These are phyloP conservation scores for Aphanoascus verrucosus DNA, from an alignment of 2,329 filamentous ascomycete species.

Conservation along the genomic window DNA sequence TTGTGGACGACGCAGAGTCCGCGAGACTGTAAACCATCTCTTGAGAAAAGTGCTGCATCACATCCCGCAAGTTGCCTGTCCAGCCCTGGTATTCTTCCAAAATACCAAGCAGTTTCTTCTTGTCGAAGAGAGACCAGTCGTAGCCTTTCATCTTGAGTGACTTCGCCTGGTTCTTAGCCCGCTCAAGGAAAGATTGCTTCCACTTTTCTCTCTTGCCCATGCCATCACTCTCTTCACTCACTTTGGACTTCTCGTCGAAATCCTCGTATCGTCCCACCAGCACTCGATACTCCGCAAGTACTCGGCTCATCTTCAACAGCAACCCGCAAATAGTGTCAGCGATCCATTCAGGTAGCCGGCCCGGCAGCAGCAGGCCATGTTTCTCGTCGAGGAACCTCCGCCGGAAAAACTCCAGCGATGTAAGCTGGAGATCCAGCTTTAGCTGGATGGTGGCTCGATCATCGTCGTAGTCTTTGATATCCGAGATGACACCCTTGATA, in stretches of 20 bases:
- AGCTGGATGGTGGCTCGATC: slow-evolving; percentile 20
- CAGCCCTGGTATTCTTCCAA: slow-evolving; percentile 22
- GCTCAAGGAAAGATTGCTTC: slow-evolving; percentile 19
- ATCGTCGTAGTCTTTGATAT: slow-evolving; percentile 22
- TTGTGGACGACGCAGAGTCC: slow-evolving; percentile 1
- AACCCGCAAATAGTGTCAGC: slow-evolving; percentile 18
- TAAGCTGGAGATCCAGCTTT: slow-evolving; percentile 21
- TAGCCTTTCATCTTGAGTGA: slow-evolving; percentile 21
- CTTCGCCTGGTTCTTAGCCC: slow-evolving; percentile 20
- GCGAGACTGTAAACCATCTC: slow-evolving; percentile 17
- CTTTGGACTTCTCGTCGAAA: slow-evolving; percentile 12
- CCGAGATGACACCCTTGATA: slow-evolving; percentile 24
- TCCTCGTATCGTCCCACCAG: slow-evolving; percentile 19
- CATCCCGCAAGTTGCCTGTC: slow-evolving; percentile 20
- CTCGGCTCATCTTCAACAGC: slow-evolving; percentile 19
- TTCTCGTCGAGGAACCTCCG: slow-evolving; percentile 19
- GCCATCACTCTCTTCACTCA: neutral
- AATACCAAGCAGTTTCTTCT: slow-evolving; percentile 20
- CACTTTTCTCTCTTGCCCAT: slow-evolving; percentile 15
- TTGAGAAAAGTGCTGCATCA: slow-evolving; percentile 25
- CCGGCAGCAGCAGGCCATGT: slow-evolving; percentile 20
- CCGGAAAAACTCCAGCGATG: slow-evolving; percentile 21
- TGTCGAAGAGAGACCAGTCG: slow-evolving; percentile 27
- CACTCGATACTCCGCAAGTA: slow-evolving; percentile 20
- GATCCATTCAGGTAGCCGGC: slow-evolving; percentile 18